Evolutionary conservation across 352 stramenopile genomes (phyloP).

Genomic region (Globisporangium abappressorium): DNA sequence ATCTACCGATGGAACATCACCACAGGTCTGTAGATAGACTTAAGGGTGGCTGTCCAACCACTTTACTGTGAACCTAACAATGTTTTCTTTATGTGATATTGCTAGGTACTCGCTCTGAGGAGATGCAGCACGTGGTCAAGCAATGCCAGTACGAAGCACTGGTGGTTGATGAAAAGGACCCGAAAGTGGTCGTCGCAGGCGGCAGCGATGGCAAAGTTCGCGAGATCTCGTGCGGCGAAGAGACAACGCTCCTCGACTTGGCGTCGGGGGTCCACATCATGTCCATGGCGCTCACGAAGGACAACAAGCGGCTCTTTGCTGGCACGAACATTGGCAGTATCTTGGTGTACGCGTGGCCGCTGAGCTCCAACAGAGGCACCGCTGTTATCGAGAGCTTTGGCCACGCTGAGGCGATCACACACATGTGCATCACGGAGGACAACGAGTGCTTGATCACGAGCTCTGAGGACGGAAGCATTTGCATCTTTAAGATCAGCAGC

Average conservation of each 20-base stretch:
- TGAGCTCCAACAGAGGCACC: slow-evolving; percentile 28
- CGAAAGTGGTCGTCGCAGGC: slow-evolving; percentile 45
- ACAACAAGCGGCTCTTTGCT: slow-evolving; percentile 61
- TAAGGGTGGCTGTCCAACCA: neutral
- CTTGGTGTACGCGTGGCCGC: slow-evolving; percentile 60
- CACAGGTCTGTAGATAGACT: slow-evolving; percentile 12
- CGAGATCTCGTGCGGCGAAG: slow-evolving; percentile 58
- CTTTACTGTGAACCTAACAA: neutral
- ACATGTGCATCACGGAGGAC: slow-evolving; percentile 74
- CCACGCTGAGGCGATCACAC: slow-evolving; percentile 59
- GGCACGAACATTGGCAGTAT: slow-evolving; percentile 63
- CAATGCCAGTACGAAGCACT: slow-evolving; percentile 70
- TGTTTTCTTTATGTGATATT: neutral
- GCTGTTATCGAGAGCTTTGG: slow-evolving; percentile 44
- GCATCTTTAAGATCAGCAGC: slow-evolving; percentile 47
- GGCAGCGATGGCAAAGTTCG: slow-evolving; percentile 70
- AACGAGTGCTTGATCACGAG: slow-evolving; percentile 51
- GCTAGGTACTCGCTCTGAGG: slow-evolving; percentile 56
- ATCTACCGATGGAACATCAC: slow-evolving; percentile 78
- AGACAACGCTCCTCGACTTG: slow-evolving; percentile 50
- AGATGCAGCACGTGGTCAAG: slow-evolving; percentile 74
- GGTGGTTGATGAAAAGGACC: slow-evolving; percentile 47
- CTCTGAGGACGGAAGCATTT: slow-evolving; percentile 64
- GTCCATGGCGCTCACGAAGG: slow-evolving; percentile 56
- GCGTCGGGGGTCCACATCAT: slow-evolving; percentile 37